phyloP scores from a whole-genome alignment of 352 stramenopile genomes.

The Globisporangium takayamanum region DNA sequence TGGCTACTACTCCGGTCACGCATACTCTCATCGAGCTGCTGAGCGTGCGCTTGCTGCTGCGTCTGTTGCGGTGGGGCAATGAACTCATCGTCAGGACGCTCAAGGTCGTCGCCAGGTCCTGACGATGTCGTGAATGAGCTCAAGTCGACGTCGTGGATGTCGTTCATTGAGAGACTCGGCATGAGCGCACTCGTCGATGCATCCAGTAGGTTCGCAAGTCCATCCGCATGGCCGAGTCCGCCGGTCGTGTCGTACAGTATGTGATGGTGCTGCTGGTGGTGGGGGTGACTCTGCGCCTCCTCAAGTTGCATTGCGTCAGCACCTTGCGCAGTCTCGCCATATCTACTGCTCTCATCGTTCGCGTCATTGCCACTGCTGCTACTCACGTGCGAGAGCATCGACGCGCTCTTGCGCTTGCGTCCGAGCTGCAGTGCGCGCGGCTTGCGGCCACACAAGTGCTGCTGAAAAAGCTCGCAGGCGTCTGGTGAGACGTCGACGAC shows the following conservation, averaged over 20 bases:
- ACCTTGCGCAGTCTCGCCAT: not conserved
- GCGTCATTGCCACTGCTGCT: not conserved
- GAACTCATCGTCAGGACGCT: not conserved
- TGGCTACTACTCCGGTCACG: no score
- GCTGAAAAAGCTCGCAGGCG: conserved; percentile 68
- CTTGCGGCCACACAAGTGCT: conserved; percentile 58
- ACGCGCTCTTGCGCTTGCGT: conserved; percentile 26
- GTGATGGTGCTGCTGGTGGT: conserved; percentile 3
- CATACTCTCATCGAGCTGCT: no score
- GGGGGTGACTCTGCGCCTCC: not conserved
- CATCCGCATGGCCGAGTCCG: conserved; percentile 11
- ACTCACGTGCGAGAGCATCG: not conserved
- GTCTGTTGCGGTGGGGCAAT: not conserved
- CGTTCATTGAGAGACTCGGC: conserved; percentile 45
- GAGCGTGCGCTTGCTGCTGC: not conserved
- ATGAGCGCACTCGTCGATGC: conserved; percentile 30
- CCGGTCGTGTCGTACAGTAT: conserved; percentile 16
- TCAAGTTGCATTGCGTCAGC: conserved; percentile 6
- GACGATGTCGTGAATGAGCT: conserved; percentile 23
- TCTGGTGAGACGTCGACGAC: conserved; percentile 48
- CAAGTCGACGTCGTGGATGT: conserved; percentile 59
- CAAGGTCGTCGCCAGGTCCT: conserved; percentile 2
- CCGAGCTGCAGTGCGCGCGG: conserved; percentile 28
- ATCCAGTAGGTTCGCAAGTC: conserved; percentile 17
- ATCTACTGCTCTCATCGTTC: not conserved